phyloP scores from a whole-genome alignment of 2,329 filamentous ascomycete species.

The Alternaria triticina region DNA sequence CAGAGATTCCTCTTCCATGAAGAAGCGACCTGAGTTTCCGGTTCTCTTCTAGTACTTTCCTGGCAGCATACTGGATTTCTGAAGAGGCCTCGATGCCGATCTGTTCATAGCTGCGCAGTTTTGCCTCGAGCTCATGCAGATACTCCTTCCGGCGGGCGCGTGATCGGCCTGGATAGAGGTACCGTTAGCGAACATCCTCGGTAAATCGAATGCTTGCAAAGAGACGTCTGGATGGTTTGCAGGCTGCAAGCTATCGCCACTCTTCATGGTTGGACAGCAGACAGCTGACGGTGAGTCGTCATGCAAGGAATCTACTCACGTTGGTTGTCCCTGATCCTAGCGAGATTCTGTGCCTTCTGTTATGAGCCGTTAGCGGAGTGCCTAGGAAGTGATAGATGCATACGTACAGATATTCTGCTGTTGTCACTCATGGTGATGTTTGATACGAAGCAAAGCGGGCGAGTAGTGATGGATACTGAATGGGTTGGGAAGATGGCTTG shows the following conservation, averaged over 20 bases:
- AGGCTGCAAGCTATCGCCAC: neutral
- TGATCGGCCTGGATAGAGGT: slow-evolving; percentile 61
- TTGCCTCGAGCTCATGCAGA: slow-evolving; percentile 70
- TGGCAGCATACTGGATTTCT: slow-evolving; percentile 75
- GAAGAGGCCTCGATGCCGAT: slow-evolving; percentile 70
- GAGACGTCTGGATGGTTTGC: neutral
- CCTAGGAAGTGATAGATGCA: neutral
- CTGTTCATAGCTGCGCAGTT: slow-evolving; percentile 67
- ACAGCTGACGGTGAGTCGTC: neutral
- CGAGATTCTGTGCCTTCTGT: slow-evolving; percentile 52
- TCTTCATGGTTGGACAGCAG: neutral
- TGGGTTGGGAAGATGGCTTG: slow-evolving; percentile 19
- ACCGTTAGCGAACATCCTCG: slow-evolving; percentile 11
- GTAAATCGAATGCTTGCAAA: neutral
- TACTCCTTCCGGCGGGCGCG: slow-evolving; percentile 77
- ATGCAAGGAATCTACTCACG: slow-evolving; percentile 37
- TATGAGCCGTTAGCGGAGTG: slow-evolving; percentile 10
- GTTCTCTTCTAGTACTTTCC: slow-evolving; percentile 74
- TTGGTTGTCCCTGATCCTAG: slow-evolving; percentile 78
- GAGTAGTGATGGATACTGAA: slow-evolving; percentile 12
- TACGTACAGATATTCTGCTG: slow-evolving; percentile 27
- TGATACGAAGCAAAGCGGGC: slow-evolving; percentile 9
- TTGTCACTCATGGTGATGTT: slow-evolving; percentile 39
- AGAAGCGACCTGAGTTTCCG: slow-evolving; percentile 66
- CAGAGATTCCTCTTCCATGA: slow-evolving; percentile 62